Evolutionary conservation across 2,329 filamentous ascomycete species (phyloP).

Genomic region (Trichoderma arundinaceum): DNA sequence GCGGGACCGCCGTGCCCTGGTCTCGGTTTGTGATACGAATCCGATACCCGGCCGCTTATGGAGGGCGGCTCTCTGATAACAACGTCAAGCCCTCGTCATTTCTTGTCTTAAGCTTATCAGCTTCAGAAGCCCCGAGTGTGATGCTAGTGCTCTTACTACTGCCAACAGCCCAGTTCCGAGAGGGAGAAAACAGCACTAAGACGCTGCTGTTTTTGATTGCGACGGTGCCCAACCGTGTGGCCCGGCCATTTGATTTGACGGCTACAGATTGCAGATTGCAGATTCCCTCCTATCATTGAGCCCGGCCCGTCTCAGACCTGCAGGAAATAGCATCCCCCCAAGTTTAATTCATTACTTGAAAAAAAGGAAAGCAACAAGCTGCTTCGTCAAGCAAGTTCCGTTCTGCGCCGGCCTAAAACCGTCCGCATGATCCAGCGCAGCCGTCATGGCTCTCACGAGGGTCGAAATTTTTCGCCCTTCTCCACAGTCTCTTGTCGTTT

Average conservation of each 20-base stretch:
- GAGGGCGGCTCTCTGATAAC: slow-evolving; percentile 16
- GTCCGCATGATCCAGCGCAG: neutral
- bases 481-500: neutral
- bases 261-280: no score
- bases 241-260: neutral
- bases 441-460: neutral
- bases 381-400: neutral
- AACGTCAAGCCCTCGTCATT: neutral
- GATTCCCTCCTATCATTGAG: no score
- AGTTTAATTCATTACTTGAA: neutral
- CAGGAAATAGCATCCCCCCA: neutral
- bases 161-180: neutral
- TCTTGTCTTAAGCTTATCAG: slow-evolving; percentile 10
- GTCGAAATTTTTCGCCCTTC: neutral
- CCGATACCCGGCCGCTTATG: slow-evolving; percentile 19
- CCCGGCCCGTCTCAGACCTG: slow-evolving; percentile 1
- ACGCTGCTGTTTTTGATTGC: slow-evolving; percentile 5
- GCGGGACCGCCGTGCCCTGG: slow-evolving; percentile 22
- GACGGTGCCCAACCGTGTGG: slow-evolving; percentile 16
- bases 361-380: neutral
- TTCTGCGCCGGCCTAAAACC: neutral
- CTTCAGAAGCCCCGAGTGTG: no score
- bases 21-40: slow-evolving; percentile 13
- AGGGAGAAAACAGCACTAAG: slow-evolving; percentile 9
- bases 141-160: neutral